These are phyloP conservation scores for Alternaria triticina DNA, from an alignment of 2,329 filamentous ascomycete genomes.

Conservation along the genomic window DNA sequence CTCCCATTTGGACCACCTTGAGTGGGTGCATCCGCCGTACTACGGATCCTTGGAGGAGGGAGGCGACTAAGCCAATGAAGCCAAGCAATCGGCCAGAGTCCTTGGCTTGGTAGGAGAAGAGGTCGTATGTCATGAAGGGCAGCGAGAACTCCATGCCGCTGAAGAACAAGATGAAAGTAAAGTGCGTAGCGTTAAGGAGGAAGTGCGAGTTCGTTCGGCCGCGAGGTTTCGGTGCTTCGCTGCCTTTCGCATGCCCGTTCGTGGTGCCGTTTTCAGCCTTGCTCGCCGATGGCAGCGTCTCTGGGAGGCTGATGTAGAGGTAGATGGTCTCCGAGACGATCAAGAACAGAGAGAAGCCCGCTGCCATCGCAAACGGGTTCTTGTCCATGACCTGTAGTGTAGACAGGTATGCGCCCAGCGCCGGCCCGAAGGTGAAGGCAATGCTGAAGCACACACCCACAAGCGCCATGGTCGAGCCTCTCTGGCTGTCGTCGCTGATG, in stretches of 20 bases:
- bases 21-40: conserved; percentile 85
- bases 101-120: conserved; percentile 81
- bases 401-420: conserved; percentile 85
- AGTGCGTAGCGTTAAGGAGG: conserved; percentile 83
- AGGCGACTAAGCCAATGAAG: conserved; percentile 88
- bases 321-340: conserved; percentile 89
- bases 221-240: conserved; percentile 24
- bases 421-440: conserved; percentile 95
- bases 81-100: conserved; percentile 87
- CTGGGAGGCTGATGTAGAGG: conserved; percentile 82
- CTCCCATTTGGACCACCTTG: conserved; percentile 77
- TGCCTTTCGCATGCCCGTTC: conserved; percentile 27
- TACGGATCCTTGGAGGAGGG: conserved; percentile 90
- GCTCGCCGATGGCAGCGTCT: conserved; percentile 71
- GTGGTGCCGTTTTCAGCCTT: conserved; percentile 18
- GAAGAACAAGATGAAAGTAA: conserved; percentile 94
- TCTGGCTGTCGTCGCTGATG: conserved; percentile 83
- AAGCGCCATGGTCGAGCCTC: conserved; percentile 92
- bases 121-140: conserved; percentile 95
- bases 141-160: conserved; percentile 98
- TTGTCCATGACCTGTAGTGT: conserved; percentile 77
- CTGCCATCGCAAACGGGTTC: conserved; percentile 94
- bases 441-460: conserved; percentile 97
- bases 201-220: conserved; percentile 79
- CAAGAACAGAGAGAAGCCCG: conserved; percentile 82